Conservation (phyloP, 805 yeast species). For the Martiniozyma abietophila region DNA sequence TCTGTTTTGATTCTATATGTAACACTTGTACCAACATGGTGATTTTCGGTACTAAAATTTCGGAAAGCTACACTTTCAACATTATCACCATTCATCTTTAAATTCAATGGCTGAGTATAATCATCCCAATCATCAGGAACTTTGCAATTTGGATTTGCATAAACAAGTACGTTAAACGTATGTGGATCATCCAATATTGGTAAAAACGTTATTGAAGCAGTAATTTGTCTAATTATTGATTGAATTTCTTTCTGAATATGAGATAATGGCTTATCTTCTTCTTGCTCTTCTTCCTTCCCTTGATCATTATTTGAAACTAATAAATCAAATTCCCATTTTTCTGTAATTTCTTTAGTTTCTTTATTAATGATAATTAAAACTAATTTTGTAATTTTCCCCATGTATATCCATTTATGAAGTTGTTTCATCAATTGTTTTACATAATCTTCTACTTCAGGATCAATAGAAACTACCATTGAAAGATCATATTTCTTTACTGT, state of each 20-base stretch:
- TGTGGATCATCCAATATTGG: conserved; percentile 59
- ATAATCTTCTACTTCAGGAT: conserved; percentile 67
- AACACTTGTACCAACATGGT: conserved; percentile 66
- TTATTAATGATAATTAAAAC: conserved; percentile 67
- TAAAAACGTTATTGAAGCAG: conserved; percentile 77
- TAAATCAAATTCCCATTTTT: conserved; percentile 72
- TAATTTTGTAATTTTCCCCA: conserved; percentile 56
- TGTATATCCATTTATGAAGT: conserved; percentile 63
- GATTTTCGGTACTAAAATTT: conserved; percentile 57
- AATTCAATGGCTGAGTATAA: conserved; percentile 34
- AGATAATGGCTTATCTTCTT: conserved; percentile 19
- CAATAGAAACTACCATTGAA: conserved; percentile 59
- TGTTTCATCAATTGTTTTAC: conserved; percentile 60
- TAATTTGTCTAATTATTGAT: conserved; percentile 77
- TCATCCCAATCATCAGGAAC: conserved; percentile 85
- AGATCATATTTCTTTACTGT: conserved; percentile 73
- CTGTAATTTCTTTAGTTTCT: conserved; percentile 58
- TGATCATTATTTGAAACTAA: conserved; percentile 10
- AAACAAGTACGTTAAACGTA: conserved; percentile 79
- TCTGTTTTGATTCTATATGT: conserved; percentile 40
- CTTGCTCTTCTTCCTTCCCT: conserved; percentile 7
- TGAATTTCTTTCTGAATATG: conserved; percentile 71
- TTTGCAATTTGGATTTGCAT: conserved; percentile 57
- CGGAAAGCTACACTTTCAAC: conserved; percentile 62
- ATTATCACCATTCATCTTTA: conserved; percentile 40